Evolutionary conservation across 345 rosid species (phyloP), one percentile per base, ranked within the genome.

Genomic region (Hevea brasiliensis): DNA sequence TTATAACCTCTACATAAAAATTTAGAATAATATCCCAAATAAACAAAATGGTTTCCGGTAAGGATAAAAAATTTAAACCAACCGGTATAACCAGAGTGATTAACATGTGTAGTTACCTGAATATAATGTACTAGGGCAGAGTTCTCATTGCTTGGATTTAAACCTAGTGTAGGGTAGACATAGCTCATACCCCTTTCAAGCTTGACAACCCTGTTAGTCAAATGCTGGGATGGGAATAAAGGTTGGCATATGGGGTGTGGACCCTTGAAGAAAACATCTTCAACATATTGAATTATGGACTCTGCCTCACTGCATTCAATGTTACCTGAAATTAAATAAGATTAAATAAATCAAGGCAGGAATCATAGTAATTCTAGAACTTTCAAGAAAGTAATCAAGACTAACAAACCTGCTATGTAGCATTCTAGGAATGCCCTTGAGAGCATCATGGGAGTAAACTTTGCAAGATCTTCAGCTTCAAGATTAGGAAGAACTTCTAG

Each of bases 121-220:
- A 92, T 90, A 80, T 90, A 90, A 82, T 92, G 97, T 26, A 92
- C 78, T 10, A 94, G 77, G 37, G 91, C 86, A 61, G 97, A 90
- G 81, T 92, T 94, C 82, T 92, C 92, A 63, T 94, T 88, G 18
- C 76, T 81, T 45, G 95, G 94, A 84, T 94, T 94, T 78, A 90
- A 85, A 76, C 94, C 97, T 70, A 82, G 83, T 44, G 78, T 77
- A 50, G 80, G 84, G 82, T 86, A 88, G 75, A 84, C 77, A 54
- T 84, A 88, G 76, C 67, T 87, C 75, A 66, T 76, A 64, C 93
- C 93, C 67, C 64, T 82, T 65, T 80, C 85, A 58, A 94, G 97
- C 72, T 89, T 88, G 44, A 89, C 84, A 68, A 90, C 85, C 81
- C 95, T 89, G 61, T 89, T 92, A 48, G 95, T 86, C 76, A 87